phyloP scores from a whole-genome alignment of 2,329 filamentous ascomycete species.

The Colletotrichum lini region DNA sequence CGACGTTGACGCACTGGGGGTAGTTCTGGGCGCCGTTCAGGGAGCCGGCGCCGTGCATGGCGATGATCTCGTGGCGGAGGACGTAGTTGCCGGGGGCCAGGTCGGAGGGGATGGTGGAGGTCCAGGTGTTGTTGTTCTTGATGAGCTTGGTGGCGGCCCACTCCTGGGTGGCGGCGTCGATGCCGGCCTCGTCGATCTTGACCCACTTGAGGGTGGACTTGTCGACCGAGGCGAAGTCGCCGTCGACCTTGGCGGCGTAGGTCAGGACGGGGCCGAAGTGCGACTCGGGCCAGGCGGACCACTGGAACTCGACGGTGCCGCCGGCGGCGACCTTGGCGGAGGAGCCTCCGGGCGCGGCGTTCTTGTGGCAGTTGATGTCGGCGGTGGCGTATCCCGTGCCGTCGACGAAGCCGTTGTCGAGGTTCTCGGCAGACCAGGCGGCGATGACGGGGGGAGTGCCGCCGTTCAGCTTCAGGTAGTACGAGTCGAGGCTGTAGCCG shows the following conservation, averaged over 20 bases:
- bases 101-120: constrained; percentile 51
- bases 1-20: constrained; percentile 65
- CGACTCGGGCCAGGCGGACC: constrained; percentile 58
- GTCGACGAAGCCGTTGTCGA: constrained; percentile 67
- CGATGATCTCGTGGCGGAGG: constrained; percentile 67
- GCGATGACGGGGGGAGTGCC: constrained; percentile 43
- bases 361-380: constrained; percentile 64
- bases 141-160: constrained; percentile 61
- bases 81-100: constrained; percentile 61
- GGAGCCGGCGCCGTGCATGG: constrained; percentile 59
- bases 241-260: constrained; percentile 73
- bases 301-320: constrained; percentile 56
- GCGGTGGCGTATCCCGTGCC: constrained; percentile 54
- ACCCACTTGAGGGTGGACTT: constrained; percentile 70
- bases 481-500: constrained; percentile 45
- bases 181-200: constrained; percentile 73
- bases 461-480: constrained; percentile 43
- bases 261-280: constrained; percentile 71
- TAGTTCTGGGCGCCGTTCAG: constrained; percentile 66
- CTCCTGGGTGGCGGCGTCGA: constrained; percentile 56
- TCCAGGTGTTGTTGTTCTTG: constrained; percentile 52
- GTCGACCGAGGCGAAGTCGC: constrained; percentile 68
- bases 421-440: constrained; percentile 59
- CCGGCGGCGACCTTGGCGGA: constrained; percentile 57
- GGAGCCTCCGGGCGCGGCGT: constrained; percentile 53